These are phyloP conservation scores for Sclerotiophoma versabilis DNA, from an alignment of 2,329 filamentous ascomycete species.

Conservation along the genomic window DNA sequence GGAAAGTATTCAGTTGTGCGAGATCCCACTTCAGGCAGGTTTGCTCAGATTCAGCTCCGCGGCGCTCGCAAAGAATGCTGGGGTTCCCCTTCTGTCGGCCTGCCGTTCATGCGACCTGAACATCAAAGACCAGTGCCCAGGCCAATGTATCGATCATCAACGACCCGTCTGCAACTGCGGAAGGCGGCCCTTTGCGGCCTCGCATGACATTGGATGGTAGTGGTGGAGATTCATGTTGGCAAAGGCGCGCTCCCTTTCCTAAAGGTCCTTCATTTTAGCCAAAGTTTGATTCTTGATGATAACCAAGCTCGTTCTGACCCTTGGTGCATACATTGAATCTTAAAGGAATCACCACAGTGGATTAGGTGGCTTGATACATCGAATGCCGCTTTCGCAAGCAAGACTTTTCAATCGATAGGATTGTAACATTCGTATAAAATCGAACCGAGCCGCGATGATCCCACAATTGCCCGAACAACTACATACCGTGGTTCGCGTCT, in stretches of 20 bases:
- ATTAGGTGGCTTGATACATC: conserved; percentile 2
- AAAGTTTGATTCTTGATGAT: neutral
- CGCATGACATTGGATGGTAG: conserved; percentile 8
- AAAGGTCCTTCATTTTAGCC: conserved; percentile 8
- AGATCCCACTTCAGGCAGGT: neutral
- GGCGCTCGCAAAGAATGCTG: neutral
- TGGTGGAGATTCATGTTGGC: neutral
- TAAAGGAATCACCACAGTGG: neutral
- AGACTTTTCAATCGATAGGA: neutral
- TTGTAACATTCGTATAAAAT: neutral
- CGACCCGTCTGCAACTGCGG: conserved; percentile 15
- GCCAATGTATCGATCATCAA: conserved; percentile 11
- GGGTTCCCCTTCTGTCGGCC: neutral
- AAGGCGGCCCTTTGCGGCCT: conserved; percentile 18
- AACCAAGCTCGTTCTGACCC: neutral
- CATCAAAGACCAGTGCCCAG: conserved; percentile 1
- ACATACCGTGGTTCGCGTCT: neutral
- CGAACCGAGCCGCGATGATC: neutral
- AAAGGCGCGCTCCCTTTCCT: conserved; percentile 2
- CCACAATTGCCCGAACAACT: neutral
- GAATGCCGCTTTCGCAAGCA: neutral
- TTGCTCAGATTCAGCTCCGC: neutral
- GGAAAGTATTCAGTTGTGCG: neutral
- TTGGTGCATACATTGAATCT: neutral
- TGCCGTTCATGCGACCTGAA: neutral